A percentile compares a stretch with the other conserved stretches of the same genome.
phyloP scores from a whole-genome alignment of 805 yeast genomes.

The Metschnikowia vanudenii region DNA sequence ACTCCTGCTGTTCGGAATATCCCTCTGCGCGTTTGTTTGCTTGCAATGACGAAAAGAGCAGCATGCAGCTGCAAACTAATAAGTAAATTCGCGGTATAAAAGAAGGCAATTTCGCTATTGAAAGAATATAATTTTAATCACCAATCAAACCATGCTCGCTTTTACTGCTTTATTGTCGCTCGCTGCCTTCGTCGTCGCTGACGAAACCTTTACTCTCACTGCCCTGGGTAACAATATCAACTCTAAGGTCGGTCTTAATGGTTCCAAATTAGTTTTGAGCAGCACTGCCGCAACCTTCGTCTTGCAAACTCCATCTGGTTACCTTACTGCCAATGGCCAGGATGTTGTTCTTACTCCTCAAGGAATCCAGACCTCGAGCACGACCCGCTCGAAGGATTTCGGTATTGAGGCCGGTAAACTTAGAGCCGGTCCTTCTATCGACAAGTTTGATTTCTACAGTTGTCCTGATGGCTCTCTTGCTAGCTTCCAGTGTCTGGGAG shows the following conservation, averaged over 20 bases:
- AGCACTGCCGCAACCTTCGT: conserved; percentile 19
- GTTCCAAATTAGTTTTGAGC: conserved; percentile 17
- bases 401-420: conserved; percentile 28
- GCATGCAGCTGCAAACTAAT: no score
- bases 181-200: conserved; percentile 30
- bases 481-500: conserved; percentile 15
- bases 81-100: no score
- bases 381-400: conserved; percentile 25
- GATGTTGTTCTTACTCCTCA: conserved; percentile 18
- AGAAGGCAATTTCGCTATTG: no score
- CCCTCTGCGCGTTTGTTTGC: no score
- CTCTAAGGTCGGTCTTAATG: conserved; percentile 19
- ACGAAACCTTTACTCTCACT: conserved; percentile 28
- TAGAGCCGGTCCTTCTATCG: conserved; percentile 22
- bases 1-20: no score
- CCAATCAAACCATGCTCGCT: conserved; percentile 10
- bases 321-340: conserved; percentile 22
- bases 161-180: conserved; percentile 22
- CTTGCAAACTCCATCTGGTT: conserved; percentile 34
- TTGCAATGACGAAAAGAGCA: no score
- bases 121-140: no score
- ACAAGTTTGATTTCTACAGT: conserved; percentile 24
- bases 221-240: conserved; percentile 28
- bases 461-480: conserved; percentile 23
- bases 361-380: conserved; percentile 18